Evolutionary conservation across 139 green algal species (phyloP), one percentile per base, ranked within the genome.

Genomic region (Picochlorum costavermella): DNA sequence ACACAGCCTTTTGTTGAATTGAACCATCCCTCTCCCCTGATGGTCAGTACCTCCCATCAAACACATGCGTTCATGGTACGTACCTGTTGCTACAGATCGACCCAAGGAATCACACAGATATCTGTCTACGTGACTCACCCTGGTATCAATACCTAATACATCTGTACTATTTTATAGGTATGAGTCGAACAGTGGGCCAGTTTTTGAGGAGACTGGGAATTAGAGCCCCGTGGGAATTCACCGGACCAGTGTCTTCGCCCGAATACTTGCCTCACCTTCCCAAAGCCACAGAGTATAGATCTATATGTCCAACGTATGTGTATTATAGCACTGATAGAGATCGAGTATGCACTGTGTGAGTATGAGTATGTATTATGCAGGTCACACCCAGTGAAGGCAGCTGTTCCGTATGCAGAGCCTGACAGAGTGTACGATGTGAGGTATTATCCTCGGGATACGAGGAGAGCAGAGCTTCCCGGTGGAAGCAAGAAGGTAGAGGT

Each of bases 371-470:
- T 40, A 2, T 40, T 40, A 2, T 40, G 33, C 84, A 91, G 85
- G 33, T 83, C 72, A 2, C 76, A 81, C 31, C 75, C 78, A 1
- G 62, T 90, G 17, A 80, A 77, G 10, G 68, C 84, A 2, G 56
- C 64, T 8, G 48, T 92, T 5, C 84, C 84, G 1, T 75, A 85
- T n/a, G 77, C 85, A 30, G 63, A 77, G 29, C 40, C 63, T 0
- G 64, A 83, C 28, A 53, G 75, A 2, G 71, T 92, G 1, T 92
- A 88, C 61, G 77, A 92, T 71, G 91, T 88, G 51, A 86, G 83
- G 61, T 92, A 92, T 67, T 88, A 81, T 23, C 53, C 28, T 11
- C 50, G 78, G 20, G 78, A 84, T 66, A 60, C 57, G 9, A 48
- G 75, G 33, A 64, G 78, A 14, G 68, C 66, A 10, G 40, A 71